Evolutionary conservation across 2,329 filamentous ascomycete species (phyloP).

Genomic region (Fusarium equiseti): DNA sequence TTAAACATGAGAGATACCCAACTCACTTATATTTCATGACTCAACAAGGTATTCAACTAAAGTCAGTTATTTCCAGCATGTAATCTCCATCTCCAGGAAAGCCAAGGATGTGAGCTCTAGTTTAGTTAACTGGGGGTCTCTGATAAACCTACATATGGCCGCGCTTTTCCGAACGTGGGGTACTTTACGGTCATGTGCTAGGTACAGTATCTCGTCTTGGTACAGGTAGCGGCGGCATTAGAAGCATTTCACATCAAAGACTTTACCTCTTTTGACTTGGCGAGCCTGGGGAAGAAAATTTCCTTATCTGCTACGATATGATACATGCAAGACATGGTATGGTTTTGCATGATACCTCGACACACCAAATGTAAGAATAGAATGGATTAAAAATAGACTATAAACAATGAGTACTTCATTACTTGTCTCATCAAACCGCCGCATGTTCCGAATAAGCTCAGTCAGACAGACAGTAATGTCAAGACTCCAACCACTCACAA

Average conservation of each 20-base stretch:
- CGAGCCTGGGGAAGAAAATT: slow-evolving; percentile 21
- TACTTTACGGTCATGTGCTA: slow-evolving; percentile 40
- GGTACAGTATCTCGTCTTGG: slow-evolving; percentile 9
- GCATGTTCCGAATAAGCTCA: neutral
- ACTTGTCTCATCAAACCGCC: neutral
- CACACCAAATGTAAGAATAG: neutral
- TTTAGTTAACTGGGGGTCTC: slow-evolving; percentile 17
- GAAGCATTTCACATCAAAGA: slow-evolving; percentile 8
- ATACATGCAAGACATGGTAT: neutral
- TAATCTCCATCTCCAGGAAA: neutral
- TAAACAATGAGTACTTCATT: neutral
- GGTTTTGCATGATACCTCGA: neutral
- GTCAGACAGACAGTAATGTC: neutral
- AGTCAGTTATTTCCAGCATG: neutral
- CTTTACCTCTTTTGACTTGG: slow-evolving; percentile 29
- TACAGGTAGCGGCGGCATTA: slow-evolving; percentile 5
- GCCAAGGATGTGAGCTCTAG: slow-evolving; percentile 18
- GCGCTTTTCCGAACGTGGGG: slow-evolving; percentile 47
- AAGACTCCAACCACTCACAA: neutral
- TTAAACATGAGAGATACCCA: neutral
- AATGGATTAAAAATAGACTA: slow-evolving; percentile 12
- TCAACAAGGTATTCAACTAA: neutral
- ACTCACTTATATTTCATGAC: neutral
- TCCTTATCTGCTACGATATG: slow-evolving; percentile 15
- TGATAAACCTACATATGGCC: slow-evolving; percentile 25